Conservation (phyloP, 129 eudicot genomes). For the Flaveria sonorensis region DNA sequence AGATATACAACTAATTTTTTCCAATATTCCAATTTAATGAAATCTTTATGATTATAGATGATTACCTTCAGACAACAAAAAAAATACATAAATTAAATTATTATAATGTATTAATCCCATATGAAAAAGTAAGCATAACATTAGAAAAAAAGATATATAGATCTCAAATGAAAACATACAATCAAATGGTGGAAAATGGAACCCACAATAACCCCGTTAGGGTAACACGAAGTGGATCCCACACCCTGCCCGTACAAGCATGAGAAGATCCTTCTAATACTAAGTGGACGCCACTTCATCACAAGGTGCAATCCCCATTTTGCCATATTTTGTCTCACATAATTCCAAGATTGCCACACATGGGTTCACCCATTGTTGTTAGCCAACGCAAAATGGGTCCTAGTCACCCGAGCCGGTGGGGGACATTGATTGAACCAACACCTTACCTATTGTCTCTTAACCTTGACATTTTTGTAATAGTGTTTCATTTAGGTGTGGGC, state of each 20-base stretch:
- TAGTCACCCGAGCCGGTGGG: constrained; percentile 35
- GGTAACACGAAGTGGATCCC: constrained; percentile 41
- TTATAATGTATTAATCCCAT: not conserved
- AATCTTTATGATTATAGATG: too few relatives aligned
- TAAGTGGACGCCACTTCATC: constrained; percentile 38
- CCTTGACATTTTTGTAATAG: constrained; percentile 18
- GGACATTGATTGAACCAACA: constrained; percentile 39
- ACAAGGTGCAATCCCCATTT: constrained; percentile 12
- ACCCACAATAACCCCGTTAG: constrained; percentile 53
- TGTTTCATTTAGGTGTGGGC: constrained; percentile 31
- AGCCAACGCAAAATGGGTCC: constrained; percentile 44
- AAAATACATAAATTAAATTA: not conserved
- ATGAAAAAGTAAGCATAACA: not conserved
- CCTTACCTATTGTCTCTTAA: constrained; percentile 25
- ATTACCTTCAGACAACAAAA: too few relatives aligned
- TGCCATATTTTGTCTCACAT: constrained; percentile 29
- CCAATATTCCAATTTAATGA: too few relatives aligned
- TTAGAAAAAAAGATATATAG: too few relatives aligned
- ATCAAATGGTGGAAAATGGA: constrained; percentile 40
- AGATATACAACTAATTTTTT: too few relatives aligned
- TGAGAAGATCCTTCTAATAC: constrained; percentile 25
- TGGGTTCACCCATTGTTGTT: constrained; percentile 39
- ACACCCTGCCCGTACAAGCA: constrained; percentile 37
- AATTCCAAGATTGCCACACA: constrained; percentile 36
- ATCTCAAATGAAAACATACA: too few relatives aligned